phyloP scores from a whole-genome alignment of 2,329 filamentous ascomycete genomes.

The Colletotrichum cordylinicola region DNA sequence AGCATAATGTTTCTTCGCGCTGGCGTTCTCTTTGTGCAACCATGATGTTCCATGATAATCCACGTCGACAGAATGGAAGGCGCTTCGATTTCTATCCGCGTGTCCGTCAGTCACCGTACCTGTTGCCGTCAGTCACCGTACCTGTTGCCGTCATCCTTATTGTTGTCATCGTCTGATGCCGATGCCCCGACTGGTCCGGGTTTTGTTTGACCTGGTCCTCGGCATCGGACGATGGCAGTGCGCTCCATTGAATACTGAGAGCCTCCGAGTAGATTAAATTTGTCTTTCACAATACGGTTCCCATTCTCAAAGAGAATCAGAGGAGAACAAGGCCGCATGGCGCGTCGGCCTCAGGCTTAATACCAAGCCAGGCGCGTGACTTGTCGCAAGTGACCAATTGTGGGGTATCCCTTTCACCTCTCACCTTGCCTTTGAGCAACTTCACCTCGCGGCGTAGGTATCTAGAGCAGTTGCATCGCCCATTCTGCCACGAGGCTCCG shows the following conservation, averaged over 20 bases:
- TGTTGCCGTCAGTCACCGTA: too few relatives aligned
- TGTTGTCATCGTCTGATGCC: background rate
- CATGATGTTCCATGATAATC: background rate
- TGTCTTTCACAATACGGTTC: too few relatives aligned
- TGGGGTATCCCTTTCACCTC: background rate
- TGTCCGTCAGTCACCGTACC: background rate
- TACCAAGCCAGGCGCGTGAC: background rate
- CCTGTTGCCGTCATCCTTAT: too few relatives aligned
- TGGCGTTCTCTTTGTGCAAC: background rate
- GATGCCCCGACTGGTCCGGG: background rate
- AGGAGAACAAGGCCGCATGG: background rate
- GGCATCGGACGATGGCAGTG: background rate
- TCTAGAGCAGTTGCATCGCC: background rate
- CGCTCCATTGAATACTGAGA: too few relatives aligned
- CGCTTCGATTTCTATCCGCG: background rate
- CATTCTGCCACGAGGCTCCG: background rate
- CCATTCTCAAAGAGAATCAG: too few relatives aligned
- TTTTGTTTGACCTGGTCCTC: background rate
- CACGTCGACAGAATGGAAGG: background rate
- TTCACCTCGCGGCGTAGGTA: background rate
- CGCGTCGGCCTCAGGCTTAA: background rate
- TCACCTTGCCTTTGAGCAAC: background rate
- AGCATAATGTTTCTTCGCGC: background rate
- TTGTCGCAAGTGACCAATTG: background rate
- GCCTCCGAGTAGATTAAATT: too few relatives aligned